These are phyloP conservation scores for Aspergillus spinulosporus DNA, from an alignment of 2,329 filamentous ascomycete genomes.

Conservation along the genomic window DNA sequence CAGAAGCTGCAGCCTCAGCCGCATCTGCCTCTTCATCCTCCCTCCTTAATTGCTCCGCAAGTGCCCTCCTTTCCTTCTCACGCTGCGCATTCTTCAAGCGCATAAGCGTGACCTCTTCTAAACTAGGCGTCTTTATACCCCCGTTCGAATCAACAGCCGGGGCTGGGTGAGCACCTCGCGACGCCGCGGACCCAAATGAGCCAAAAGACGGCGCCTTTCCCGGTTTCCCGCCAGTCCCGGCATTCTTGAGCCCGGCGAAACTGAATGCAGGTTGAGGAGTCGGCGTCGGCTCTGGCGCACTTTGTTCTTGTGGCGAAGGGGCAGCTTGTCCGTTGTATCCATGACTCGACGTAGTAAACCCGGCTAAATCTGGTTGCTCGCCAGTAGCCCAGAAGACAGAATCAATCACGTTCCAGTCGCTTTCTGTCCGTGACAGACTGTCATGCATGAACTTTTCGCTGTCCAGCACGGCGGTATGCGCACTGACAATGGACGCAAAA, in stretches of 20 bases:
- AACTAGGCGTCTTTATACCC: conserved; percentile 35
- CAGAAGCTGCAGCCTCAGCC: conserved; percentile 26
- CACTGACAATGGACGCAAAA: conserved; percentile 58
- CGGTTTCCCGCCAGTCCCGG: conserved; percentile 23
- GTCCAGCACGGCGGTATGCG: conserved; percentile 58
- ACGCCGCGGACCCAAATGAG: conserved; percentile 41
- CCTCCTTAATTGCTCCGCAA: conserved; percentile 55
- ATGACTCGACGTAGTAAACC: conserved; percentile 19
- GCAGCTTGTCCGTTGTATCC: conserved; percentile 25
- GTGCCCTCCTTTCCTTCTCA: conserved; percentile 52
- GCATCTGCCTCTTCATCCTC: conserved; percentile 49
- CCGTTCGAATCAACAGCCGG: conserved; percentile 28
- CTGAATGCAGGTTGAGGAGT: conserved; percentile 33
- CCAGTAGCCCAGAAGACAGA: conserved; percentile 57
- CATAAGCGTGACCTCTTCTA: conserved; percentile 56
- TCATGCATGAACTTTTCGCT: conserved; percentile 40
- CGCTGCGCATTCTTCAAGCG: conserved; percentile 59
- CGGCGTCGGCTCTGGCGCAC: conserved; percentile 14
- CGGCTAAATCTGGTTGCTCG: conserved; percentile 51
- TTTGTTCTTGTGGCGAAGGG: conserved; percentile 17
- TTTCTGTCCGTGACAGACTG: conserved; percentile 30
- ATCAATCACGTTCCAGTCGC: conserved; percentile 52
- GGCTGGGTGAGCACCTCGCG: conserved; percentile 30
- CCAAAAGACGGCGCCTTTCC: conserved; percentile 45
- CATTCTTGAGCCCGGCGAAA: conserved; percentile 36